Evolutionary conservation across 768 basidiomycete genomes (phyloP), one percentile per base, ranked within the genome.

Genomic region (Psilocybe subaeruginosa): DNA sequence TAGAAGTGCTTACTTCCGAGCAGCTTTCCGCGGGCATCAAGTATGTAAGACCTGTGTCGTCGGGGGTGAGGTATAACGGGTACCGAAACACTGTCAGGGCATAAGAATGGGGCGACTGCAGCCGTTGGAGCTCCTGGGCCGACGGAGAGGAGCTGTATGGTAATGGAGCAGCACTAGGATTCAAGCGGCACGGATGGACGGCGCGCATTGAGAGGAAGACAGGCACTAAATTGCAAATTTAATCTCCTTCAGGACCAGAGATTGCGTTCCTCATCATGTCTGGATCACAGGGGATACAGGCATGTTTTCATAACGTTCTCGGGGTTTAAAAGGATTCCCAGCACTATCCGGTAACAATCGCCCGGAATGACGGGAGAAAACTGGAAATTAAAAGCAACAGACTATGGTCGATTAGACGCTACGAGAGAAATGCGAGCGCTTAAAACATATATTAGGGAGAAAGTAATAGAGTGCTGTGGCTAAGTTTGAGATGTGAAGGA

Each of bases 261-360:
- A 33, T 29, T 47, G 41, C 31, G 50, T 19, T 43, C 41, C 41
- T 52, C 49, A 27, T 52, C 37, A 43, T 31, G 8, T 12, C 49
- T 23, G 23, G 59, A 55, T 60, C 59, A 60, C 59, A 60, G 43
- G 59, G 59, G 19, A 19, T 47, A 48, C 45, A 48, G 4, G 8
- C 45, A n/a, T 45, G 27, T 51, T 45, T 54, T 55, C n/a, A 33
- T 19, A 51, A 48, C 54, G 31, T 60, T 55, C 59, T 41, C 59
- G 59, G 59, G 37, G 43, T 49, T 30, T 35, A n/a, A 39, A 56
- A 11, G 54, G 27, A 8, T 51, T 51, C 49, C 29, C 49, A 51
- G 11, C 49, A 11, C 29, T n/a, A 58, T 39, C 48, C 37, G 57
- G 57, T 35, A 35, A 35, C 49, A 41, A 16, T 23, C 51, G 41